These are phyloP conservation scores for Hepatocystis sp. DNA, from an alignment of 169 alveolate species.

Conservation along the genomic window DNA sequence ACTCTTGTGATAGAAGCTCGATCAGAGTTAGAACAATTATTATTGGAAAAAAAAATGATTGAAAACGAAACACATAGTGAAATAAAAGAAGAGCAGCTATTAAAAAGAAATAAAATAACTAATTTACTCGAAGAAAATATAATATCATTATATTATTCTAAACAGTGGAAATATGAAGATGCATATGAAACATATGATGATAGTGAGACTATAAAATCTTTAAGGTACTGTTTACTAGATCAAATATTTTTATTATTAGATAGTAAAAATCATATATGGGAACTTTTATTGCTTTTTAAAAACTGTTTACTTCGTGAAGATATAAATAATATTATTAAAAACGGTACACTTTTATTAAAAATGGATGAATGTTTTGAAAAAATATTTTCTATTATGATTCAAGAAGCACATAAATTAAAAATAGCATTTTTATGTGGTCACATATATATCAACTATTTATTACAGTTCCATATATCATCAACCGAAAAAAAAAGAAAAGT, in stretches of 20 bases:
- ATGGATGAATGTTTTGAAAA: conserved; percentile 57
- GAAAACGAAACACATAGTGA: background rate
- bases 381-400: conserved; percentile 64
- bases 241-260: conserved; percentile 61
- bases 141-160: conserved; percentile 4
- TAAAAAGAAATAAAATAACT: conserved; percentile 21
- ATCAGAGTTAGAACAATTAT: too few relatives aligned
- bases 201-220: conserved; percentile 14
- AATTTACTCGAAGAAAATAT: conserved; percentile 41
- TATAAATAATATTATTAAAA: conserved; percentile 24
- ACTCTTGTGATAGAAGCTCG: too few relatives aligned
- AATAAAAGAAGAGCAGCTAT: background rate
- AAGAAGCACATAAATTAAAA: conserved; percentile 68
- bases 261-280: conserved; percentile 63
- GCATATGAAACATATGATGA: conserved; percentile 10
- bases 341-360: conserved; percentile 26
- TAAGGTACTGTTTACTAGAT: conserved; percentile 51
- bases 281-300: conserved; percentile 44
- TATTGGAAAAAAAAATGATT: background rate
- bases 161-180: background rate
- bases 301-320: conserved; percentile 55
- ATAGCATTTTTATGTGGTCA: conserved; percentile 75
- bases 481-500: conserved; percentile 56
- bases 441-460: conserved; percentile 64
- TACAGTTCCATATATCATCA: conserved; percentile 55